Evolutionary conservation across 495 filamentous ascomycete genomes (phyloP).

Genomic region (Trichocladium uniseriatum): DNA sequence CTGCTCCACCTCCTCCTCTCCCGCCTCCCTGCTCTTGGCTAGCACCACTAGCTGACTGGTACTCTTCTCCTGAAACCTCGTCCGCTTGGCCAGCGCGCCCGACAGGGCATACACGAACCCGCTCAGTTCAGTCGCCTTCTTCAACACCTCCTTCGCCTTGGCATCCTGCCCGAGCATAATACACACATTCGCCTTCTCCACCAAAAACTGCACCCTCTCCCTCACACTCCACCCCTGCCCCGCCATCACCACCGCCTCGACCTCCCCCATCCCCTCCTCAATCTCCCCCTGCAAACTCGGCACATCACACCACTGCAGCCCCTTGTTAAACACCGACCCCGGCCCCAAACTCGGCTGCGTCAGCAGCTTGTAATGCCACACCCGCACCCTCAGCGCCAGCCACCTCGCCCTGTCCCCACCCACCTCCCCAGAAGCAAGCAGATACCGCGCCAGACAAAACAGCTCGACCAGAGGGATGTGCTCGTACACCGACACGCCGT

Average conservation of each 20-base stretch:
- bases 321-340: slow-evolving; percentile 34
- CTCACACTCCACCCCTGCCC: slow-evolving; percentile 21
- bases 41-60: slow-evolving; percentile 87
- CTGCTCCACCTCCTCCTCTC: slow-evolving; percentile 1
- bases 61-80: slow-evolving; percentile 82
- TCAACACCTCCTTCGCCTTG: slow-evolving; percentile 62
- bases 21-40: slow-evolving; percentile 54
- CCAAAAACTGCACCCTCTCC: slow-evolving; percentile 52
- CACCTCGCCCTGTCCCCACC: slow-evolving; percentile 11
- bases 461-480: slow-evolving; percentile 76
- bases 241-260: slow-evolving; percentile 37
- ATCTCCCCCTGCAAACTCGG: slow-evolving; percentile 41
- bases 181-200: slow-evolving; percentile 76
- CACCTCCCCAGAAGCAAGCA: background rate
- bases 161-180: slow-evolving; percentile 77
- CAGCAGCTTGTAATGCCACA: slow-evolving; percentile 81
- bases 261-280: slow-evolving; percentile 34
- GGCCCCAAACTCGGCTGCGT: slow-evolving; percentile 59
- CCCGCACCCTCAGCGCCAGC: slow-evolving; percentile 48
- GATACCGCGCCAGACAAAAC: slow-evolving; percentile 59
- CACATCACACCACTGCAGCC: slow-evolving; percentile 40
- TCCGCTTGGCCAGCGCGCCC: slow-evolving; percentile 81
- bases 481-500: slow-evolving; percentile 80
- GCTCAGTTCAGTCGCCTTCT: slow-evolving; percentile 50
- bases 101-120: slow-evolving; percentile 77